A percentile compares a stretch with the other conserved stretches of the same genome.
phyloP scores from a whole-genome alignment of 768 basidiomycete species.

The Rhizopogon sp. region DNA sequence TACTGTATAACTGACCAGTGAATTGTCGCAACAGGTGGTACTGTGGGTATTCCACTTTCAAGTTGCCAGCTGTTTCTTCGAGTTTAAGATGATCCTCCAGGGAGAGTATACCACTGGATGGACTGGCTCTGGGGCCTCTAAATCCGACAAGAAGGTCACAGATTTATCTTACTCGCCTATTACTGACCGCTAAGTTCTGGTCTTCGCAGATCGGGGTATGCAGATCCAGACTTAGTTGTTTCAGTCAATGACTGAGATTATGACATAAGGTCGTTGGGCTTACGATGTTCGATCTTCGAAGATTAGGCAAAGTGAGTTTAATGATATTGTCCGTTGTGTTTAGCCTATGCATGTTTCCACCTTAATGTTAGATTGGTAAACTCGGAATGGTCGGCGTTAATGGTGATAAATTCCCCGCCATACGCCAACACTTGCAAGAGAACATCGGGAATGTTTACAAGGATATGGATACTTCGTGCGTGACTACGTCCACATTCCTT shows the following conservation, averaged over 20 bases:
- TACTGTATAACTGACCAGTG: not conserved
- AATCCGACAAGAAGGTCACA: constrained; percentile 88
- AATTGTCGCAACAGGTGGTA: constrained; percentile 36
- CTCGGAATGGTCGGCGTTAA: constrained; percentile 89
- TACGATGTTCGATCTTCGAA: constrained; percentile 84
- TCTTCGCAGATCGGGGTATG: constrained; percentile 60
- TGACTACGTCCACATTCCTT: not conserved
- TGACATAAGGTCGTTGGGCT: constrained; percentile 73
- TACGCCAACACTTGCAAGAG: constrained; percentile 71
- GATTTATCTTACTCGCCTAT: not conserved
- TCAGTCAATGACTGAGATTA: constrained; percentile 11
- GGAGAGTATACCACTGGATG: constrained; percentile 96
- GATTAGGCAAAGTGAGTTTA: constrained; percentile 64
- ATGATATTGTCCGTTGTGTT: not conserved
- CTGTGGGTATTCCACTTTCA: constrained; percentile 23
- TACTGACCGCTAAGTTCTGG: not conserved
- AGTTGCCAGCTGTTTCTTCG: not conserved
- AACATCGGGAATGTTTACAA: constrained; percentile 85
- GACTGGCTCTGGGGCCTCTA: constrained; percentile 88
- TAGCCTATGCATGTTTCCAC: constrained; percentile 12
- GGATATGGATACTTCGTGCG: constrained; percentile 81
- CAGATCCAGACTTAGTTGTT: constrained; percentile 5
- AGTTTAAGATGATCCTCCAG: constrained; percentile 21
- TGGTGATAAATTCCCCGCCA: constrained; percentile 83
- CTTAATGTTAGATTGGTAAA: constrained; percentile 47